Conservation (phyloP, 2,329 filamentous ascomycete genomes). For the Drechslera avenae region DNA sequence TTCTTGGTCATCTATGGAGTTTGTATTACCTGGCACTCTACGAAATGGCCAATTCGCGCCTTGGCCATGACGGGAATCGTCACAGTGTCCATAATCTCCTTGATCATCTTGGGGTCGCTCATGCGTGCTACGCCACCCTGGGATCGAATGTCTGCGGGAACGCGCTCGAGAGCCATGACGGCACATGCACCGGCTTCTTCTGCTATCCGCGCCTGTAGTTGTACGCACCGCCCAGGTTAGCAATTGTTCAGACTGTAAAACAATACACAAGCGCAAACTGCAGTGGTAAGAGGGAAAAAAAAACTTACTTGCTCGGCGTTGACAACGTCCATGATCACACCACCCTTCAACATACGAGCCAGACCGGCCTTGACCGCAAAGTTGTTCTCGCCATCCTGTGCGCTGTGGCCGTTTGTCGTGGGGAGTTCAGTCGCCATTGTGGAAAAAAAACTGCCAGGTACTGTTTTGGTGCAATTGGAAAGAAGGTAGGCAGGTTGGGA, state of each 20-base stretch:
- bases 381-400: conserved; percentile 57
- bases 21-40: conserved; percentile 78
- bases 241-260: not conserved
- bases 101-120: conserved; percentile 94
- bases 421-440: conserved; percentile 57
- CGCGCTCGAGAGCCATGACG: conserved; percentile 98
- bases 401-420: conserved; percentile 51
- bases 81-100: conserved; percentile 90
- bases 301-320: conserved; percentile 76
- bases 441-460: not conserved
- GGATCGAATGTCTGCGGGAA: conserved; percentile 91
- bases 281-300: too few species aligned
- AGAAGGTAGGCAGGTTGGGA: not conserved
- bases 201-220: conserved; percentile 80
- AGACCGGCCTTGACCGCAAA: conserved; percentile 94
- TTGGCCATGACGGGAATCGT: conserved; percentile 99
- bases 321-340: conserved; percentile 99
- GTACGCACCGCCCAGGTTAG: conserved; percentile 15
- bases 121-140: conserved; percentile 95
- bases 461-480: too few species aligned
- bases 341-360: conserved; percentile 97
- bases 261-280: not conserved
- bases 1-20: too few species aligned
- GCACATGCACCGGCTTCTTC: conserved; percentile 95
- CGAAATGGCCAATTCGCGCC: conserved; percentile 95